Base-by-base conservation (phyloP, 176 grass and related monocot species). In the Triticum aestivum region DNA sequence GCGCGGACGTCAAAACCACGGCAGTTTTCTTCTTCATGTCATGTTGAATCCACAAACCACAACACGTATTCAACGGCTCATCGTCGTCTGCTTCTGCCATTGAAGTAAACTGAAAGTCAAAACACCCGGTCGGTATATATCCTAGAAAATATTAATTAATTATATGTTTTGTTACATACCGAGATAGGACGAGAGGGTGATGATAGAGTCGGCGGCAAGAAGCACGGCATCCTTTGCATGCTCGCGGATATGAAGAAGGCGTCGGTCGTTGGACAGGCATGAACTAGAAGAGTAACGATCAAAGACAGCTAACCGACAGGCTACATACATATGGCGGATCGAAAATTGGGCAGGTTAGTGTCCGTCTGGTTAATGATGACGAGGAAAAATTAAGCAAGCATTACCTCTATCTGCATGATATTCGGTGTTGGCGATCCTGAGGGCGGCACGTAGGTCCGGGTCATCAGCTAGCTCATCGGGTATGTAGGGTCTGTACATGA, bases 131-230 rank as follows among this genome's bases (percentile, higher is more conserved):
- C 42, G 10, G 10, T 11, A 26, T 26, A 26, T 26, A 8, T 45
- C 42, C 9, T 45, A 11, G 10, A 45, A 45, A 45, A 45, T 11
- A 11, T 7, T 38, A 38, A 38, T 45, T 11, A 45, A 45, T 11
- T 45, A 45, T 45, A 45, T 45, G 42, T 45, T 45, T 45, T 3
- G 42, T 45, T 11, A 45, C 10, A 3, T 45, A 66, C 64, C 27
- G 5, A 66, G 64, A 69, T 69, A 69, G 67, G 67, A 69, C 5
- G 68, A 71, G 34, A 71, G 68, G 68, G 34, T 71, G 68, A 71
- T 18, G 2, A 71, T n/a, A n/a, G 68, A 71, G 34, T 71, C 11
- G 68, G 68, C 68, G 35, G 68, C 68, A 41, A 39, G 35, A 71
- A 71, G 68, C 35, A 71, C 68, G 9, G 68, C 68, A 71, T 71